Evolutionary conservation across 768 basidiomycete genomes (phyloP), one percentile per base, ranked within the genome.

Genomic region (Termitomyces sp.): DNA sequence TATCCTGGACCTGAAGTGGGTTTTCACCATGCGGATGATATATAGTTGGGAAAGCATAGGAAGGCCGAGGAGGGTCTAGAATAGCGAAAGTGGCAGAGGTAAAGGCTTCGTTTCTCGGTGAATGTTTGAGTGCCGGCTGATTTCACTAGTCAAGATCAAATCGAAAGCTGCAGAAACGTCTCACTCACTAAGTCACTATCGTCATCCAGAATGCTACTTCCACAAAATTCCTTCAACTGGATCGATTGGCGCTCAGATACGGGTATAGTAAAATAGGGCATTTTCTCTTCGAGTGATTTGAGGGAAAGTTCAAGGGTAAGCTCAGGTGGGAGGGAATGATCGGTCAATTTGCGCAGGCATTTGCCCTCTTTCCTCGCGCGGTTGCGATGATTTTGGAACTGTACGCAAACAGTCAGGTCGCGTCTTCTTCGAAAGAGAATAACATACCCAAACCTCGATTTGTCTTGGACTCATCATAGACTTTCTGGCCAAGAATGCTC

Each of bases 341-440:
- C 34, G 1, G 59, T 5, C 21, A 68, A 54, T 45, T 67, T 70
- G 2, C 42, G 57, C 6, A 70, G 27, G 7, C 7, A 10, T 43
- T 42, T 67, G 7, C 70, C 70, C 16, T 71, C 75, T 44, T 63
- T 68, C 42, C 65, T 75, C 0, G 72, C 70, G 8, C 77, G 74
- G 48, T 69, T 71, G 3, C 83, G 76, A 38, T 77, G 78, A 35
- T 84, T 84, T 68, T 84, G 82, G 52, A 84, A 84, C 82, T 84
- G 5, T 3, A 16, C 4, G 10, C 14, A n/a, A n/a, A n/a, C n/a
- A n/a, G n/a, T n/a, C n/a, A n/a, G n/a, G n/a, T n/a, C n/a, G n/a
- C n/a, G n/a, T n/a, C n/a, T n/a, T n/a, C n/a, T n/a, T n/a, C n/a
- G n/a, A n/a, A n/a, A n/a, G n/a, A n/a, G n/a, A n/a, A n/a, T n/a